Conservation (phyloP, 108 stramenopile species). For the Fistulifera pelliculosa region DNA sequence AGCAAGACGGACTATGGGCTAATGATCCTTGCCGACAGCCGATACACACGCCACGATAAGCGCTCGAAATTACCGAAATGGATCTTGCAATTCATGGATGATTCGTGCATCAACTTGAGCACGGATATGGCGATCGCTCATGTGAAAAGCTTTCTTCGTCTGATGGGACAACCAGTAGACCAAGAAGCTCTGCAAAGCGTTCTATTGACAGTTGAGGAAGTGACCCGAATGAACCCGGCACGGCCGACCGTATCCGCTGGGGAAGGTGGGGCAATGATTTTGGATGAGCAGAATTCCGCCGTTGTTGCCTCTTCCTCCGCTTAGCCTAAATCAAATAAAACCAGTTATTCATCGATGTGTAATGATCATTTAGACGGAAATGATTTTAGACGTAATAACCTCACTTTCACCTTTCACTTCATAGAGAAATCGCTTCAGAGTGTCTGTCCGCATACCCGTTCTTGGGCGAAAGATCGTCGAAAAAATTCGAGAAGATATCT, state of each 20-base stretch:
- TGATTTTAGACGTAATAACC: no score
- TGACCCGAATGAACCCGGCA: conserved; percentile 50
- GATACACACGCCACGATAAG: conserved; percentile 94
- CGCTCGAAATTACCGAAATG: conserved; percentile 94
- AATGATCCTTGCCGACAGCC: conserved; percentile 90
- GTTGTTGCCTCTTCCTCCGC: no score
- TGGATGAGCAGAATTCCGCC: not conserved
- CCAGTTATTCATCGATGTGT: no score
- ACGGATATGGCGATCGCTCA: conserved; percentile 84
- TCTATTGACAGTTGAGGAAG: conserved; percentile 71
- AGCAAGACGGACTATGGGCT: conserved; percentile 95
- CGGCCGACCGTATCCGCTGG: conserved; percentile 12
- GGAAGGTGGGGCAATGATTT: conserved; percentile 43
- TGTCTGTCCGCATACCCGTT: no score
- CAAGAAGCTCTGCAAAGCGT: conserved; percentile 79
- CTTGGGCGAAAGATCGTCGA: no score
- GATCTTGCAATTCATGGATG: conserved; percentile 90
- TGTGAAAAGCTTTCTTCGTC: conserved; percentile 69
- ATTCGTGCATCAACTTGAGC: conserved; percentile 85
- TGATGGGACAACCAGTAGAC: conserved; percentile 97
- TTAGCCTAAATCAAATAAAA: no score
- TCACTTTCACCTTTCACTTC: no score
- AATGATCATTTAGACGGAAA: no score
- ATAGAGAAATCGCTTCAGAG: no score
- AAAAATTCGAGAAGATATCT: no score